Percentiles rank a stretch among this genome's conserved stretches.
Evolutionary conservation across 2,329 filamentous ascomycete genomes (phyloP).

Genomic region (Aspergillus sp.): DNA sequence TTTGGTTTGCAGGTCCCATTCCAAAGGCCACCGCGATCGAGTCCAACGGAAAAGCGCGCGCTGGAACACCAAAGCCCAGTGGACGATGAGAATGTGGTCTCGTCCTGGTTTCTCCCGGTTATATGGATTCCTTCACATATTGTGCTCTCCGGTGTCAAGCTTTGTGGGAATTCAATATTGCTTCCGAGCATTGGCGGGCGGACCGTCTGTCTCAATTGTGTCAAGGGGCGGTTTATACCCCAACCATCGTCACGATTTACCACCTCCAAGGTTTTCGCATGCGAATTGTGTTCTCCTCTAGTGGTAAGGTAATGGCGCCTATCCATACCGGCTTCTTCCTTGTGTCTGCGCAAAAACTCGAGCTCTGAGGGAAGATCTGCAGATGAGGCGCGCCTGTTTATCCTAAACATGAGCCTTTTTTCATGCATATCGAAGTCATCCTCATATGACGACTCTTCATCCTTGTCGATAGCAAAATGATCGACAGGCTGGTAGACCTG

Average conservation of each 20-base stretch:
- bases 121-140: conserved; percentile 75
- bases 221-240: conserved; percentile 34
- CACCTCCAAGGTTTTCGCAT: neutral
- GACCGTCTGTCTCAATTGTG: conserved; percentile 58
- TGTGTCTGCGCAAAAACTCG: conserved; percentile 76
- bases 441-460: conserved; percentile 36
- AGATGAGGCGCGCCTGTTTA: conserved; percentile 44
- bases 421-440: conserved; percentile 17
- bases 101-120: conserved; percentile 45
- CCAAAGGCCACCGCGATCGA: conserved; percentile 39
- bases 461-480: conserved; percentile 46
- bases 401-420: neutral
- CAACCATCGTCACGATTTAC: conserved; percentile 15
- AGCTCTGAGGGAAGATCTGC: conserved; percentile 67
- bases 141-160: conserved; percentile 78
- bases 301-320: conserved; percentile 33
- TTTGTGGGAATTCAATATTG: conserved; percentile 78
- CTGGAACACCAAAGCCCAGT: conserved; percentile 76
- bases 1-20: conserved; percentile 42
- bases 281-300: conserved; percentile 22
- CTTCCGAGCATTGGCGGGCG: conserved; percentile 84
- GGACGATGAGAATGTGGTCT: conserved; percentile 50
- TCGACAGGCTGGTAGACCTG: conserved; percentile 46
- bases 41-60: conserved; percentile 49
- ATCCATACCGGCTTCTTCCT: conserved; percentile 59